Base-by-base conservation (phyloP, 371 early-diverging fungal species). In the Mortierella sp. region DNA sequence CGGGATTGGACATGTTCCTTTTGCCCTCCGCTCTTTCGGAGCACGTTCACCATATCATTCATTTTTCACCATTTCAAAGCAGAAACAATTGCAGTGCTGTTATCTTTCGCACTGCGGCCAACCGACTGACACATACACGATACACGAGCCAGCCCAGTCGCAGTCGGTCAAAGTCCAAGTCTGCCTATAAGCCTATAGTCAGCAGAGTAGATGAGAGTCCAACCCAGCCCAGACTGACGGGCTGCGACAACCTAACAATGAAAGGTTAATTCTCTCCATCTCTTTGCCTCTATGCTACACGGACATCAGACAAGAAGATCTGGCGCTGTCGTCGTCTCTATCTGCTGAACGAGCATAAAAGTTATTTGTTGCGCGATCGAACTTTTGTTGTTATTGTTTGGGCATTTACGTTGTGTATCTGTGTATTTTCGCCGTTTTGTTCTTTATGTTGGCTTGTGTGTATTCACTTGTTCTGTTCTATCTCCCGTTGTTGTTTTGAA, bases 341-440 rank as follows among this genome's bases (percentile, higher is more conserved):
- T 12, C 24, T 11, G n/a, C 11, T 27, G 56, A 10, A 2, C 24
- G 18, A 54, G n/a, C 1, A 54, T n/a, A 27, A 56, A 56, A 27
- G 27, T 27, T 56, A 1, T 56, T 11, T 56, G 10, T 56, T 56
- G 56, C 27, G 56, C 60, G 27, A 58, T 58, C 60, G 27, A n/a
- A 27, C 12, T 58, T 12, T 27, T 32, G 10, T 11, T 58, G 27
- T 14, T n/a, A 8, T 58, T 58, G 29, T 58, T 58, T 58, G 60
- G 29, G 60, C 29, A 29, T 58, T 58, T 32, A 58, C 60, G 60
- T 58, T 58, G 60, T 58, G 29, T 58, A 10, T 16, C 56, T 8
- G 56, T 55, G 11, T n/a, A 14, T 29, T 32, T 58, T 58, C 60
- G 60, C 60, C 60, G 60, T 58, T 58, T 58, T 58, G 60, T 58